Evolutionary conservation across 169 alveolate genomes (phyloP), one percentile per base, ranked within the genome.

Genomic region (Plasmodium yoelii): DNA sequence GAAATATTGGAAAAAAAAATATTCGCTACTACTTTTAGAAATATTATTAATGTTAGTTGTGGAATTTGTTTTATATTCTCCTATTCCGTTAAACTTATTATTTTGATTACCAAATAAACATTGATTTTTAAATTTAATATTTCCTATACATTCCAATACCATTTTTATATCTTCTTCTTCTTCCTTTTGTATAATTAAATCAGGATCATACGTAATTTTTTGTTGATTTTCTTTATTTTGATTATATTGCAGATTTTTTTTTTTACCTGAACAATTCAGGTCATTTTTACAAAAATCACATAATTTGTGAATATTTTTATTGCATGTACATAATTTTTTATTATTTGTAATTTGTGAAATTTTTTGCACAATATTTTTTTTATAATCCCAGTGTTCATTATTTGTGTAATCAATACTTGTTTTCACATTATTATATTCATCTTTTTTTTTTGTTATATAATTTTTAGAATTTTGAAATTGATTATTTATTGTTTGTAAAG

Each of bases 121-220:
- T 47, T 44, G 56, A 1, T 46, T n/a, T 12, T 86, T 86, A 73
- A 69, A 69, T 49, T 64, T 86, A 12, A 86, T n/a, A 44, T 86
- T 86, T n/a, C 91, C 91, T 39, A 86, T n/a, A 39, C 87, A 86
- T 44, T 86, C 91, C 15, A 86, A 26, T 24, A 86, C 46, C 74
- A 86, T 70, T 51, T 86, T 70, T 18, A 86, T 70, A 73, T 86
- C 75, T 51, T 86, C 91, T 28, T 86, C 74, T 34, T 86, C 91
- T 46, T 86, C 87, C 49, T 28, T 69, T 65, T 70, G 63, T 18
- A 86, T 86, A 53, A 86, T 69, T 69, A 44, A 19, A 5, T 82
- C 70, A 39, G 28, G 60, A 5, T 69, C 91, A 42, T 86, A 68
- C 6, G 34, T 28, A 26, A 59, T 47, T 22, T 69, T 70, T 57